Evolutionary conservation across 2,329 filamentous ascomycete species (phyloP).

Genomic region (Microascus cirrosus): DNA sequence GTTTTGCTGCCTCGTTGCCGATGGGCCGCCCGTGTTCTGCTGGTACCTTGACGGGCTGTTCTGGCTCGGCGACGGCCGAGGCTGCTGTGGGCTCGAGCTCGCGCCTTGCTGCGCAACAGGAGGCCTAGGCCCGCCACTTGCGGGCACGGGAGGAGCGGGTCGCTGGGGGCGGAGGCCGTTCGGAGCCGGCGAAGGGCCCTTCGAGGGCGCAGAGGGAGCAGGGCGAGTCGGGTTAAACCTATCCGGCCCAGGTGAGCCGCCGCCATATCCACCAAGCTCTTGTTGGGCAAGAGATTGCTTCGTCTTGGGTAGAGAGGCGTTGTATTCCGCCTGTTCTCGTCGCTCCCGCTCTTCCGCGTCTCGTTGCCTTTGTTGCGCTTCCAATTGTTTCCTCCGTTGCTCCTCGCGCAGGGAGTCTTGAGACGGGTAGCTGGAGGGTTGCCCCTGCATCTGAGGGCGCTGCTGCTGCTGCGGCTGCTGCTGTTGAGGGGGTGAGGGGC

Average conservation of each 20-base stretch:
- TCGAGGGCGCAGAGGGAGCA: constrained; percentile 64
- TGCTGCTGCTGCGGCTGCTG: constrained; percentile 46
- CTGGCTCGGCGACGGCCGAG: constrained; percentile 1
- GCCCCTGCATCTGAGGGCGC: constrained; percentile 46
- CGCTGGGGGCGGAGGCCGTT: constrained; percentile 55
- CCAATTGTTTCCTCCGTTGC: constrained; percentile 50
- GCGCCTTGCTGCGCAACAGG: constrained; percentile 21
- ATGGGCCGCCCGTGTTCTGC: constrained; percentile 24
- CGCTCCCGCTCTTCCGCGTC: constrained; percentile 57
- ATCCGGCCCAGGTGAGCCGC: constrained; percentile 35
- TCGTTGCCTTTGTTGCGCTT: constrained; percentile 46
- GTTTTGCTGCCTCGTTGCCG: constrained; percentile 27
- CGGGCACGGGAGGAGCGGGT: constrained; percentile 64
- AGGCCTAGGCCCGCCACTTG: constrained; percentile 30
- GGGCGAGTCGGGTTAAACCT: constrained; percentile 80
- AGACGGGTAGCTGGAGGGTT: constrained; percentile 41
- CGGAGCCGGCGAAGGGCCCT: constrained; percentile 40
- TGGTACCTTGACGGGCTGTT: constrained; percentile 3
- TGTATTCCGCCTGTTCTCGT: constrained; percentile 77
- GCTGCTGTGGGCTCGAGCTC: constrained; percentile 3
- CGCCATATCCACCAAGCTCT: constrained; percentile 65
- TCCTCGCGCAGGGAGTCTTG: constrained; percentile 42
- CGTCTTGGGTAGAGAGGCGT: constrained; percentile 75
- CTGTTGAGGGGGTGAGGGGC: constrained; percentile 30
- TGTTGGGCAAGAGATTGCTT: constrained; percentile 77